Base-by-base conservation (phyloP, 2,329 filamentous ascomycete genomes). In the Botrytis byssoidea region DNA sequence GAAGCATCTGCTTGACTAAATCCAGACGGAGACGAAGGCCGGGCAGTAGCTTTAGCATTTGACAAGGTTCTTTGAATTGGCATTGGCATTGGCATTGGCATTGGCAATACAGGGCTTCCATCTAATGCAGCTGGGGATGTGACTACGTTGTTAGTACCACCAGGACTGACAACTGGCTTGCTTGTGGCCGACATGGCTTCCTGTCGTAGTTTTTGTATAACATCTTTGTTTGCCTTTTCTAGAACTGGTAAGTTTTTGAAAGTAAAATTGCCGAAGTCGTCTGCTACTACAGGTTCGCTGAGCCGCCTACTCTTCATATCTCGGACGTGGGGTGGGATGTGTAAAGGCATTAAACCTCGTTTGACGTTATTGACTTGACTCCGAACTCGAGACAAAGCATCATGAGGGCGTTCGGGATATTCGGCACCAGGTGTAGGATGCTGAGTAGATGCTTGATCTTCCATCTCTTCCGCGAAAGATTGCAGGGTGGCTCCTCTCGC, bases 211-310 rank as follows among this genome's bases (percentile, higher is more conserved):
- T 98, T 98, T 79, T 98, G 95, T 46, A 99, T 97, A 44, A 98
- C 94, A 79, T 99, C 96, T 81, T 99, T 99, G 83, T 99, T 99
- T 72, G 96, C 96, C 82, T 98, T 98, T 79, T 98, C 96, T 29
- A 99, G 86, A 32, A 98, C 95, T 0, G 95, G 95, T 67, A 99
- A 85, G 79, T 99, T 99, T 84, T 99, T 99, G 86, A 97, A 99
- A 57, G 94, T 90, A 83, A 99, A 99, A 76, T 90, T 94, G 46
- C 96, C 96, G 85, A 99, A 99, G 81, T 99, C 97, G 82, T 99
- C 96, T 0, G 91, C 88, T 46, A 90, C 88, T 25, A 95, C 90
- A 1, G 96, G 96, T 82, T 99, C 96, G 82, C 95, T 98, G 57
- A 98, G 86, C 78, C 96, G 88, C 76, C 96, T 89, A 78, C 90